phyloP scores from a whole-genome alignment of 1,284 basidiomycete genomes.

The Ganoderma leucocontextum region DNA sequence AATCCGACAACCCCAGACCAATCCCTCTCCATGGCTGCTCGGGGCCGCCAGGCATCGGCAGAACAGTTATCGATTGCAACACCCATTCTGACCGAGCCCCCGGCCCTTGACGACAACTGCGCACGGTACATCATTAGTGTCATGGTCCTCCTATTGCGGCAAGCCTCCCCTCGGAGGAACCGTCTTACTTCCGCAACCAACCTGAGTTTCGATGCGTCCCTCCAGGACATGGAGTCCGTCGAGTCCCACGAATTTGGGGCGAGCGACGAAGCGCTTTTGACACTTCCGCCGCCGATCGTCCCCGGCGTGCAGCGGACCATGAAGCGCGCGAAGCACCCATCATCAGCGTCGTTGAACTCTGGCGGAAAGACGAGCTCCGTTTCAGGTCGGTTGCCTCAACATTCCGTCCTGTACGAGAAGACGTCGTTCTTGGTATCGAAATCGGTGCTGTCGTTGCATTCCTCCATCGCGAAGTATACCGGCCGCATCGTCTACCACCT shows the following conservation, averaged over 20 bases:
- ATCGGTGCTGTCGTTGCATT: conserved; percentile 64
- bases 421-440: conserved; percentile 71
- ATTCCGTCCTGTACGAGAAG: conserved; percentile 66
- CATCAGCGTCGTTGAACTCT: conserved; percentile 56
- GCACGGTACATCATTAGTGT: conserved; percentile 89
- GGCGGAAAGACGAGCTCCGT: conserved; percentile 45
- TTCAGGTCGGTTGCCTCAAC: conserved; percentile 47
- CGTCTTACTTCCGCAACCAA: conserved; percentile 71
- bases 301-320: conserved; percentile 31
- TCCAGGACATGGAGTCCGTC: conserved; percentile 73
- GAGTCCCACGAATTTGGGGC: conserved; percentile 49
- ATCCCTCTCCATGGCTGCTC: conserved; percentile 38
- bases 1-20: conserved; percentile 46
- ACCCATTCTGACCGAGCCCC: conserved; percentile 68
- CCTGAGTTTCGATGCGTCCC: conserved; percentile 69
- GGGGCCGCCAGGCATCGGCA: conserved; percentile 47
- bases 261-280: conserved; percentile 18
- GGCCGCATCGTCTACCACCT: conserved; percentile 89
- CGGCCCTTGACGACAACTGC: conserved; percentile 84
- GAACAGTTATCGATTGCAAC: conserved; percentile 46
- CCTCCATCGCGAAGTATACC: conserved; percentile 71
- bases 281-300: conserved; percentile 30
- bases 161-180: conserved; percentile 67
- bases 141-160: conserved; percentile 83
- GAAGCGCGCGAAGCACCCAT: conserved; percentile 42